These are phyloP conservation scores for Liquidambar formosana DNA, from an alignment of 164 flowering plant genomes.

Conservation along the genomic window DNA sequence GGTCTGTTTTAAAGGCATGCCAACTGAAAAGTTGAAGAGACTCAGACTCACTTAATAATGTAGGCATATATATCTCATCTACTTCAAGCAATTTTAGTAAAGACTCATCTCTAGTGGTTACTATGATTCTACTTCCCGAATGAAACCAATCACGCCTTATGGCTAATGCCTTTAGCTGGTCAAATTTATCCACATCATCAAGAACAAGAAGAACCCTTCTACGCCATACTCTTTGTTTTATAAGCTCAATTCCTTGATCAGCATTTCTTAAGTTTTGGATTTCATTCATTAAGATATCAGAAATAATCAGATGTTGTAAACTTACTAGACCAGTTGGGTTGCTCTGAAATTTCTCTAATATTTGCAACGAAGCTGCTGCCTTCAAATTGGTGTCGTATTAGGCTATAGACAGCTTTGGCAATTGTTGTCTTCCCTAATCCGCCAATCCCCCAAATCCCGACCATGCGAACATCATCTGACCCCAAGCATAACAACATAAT, in stretches of 20 bases:
- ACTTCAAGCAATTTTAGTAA: neutral
- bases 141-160: constrained; percentile 6
- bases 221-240: no score
- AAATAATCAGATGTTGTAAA: constrained; percentile 2
- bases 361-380: no score
- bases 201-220: neutral
- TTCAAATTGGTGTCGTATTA: no score
- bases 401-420: no score
- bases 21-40: neutral
- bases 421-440: constrained; percentile 27
- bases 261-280: neutral
- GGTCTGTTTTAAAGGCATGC: neutral
- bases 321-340: neutral
- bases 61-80: neutral
- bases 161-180: neutral
- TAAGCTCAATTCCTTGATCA: no score
- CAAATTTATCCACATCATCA: no score
- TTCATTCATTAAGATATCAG: neutral
- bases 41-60: neutral
- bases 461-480: no score
- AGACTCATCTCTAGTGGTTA: constrained; percentile 6
- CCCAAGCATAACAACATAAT: no score
- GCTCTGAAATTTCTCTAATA: no score
- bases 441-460: constrained; percentile 25
- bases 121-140: constrained; percentile 9